Conservation (phyloP, 371 early-diverging fungal genomes). For the Mortierella sp. region DNA sequence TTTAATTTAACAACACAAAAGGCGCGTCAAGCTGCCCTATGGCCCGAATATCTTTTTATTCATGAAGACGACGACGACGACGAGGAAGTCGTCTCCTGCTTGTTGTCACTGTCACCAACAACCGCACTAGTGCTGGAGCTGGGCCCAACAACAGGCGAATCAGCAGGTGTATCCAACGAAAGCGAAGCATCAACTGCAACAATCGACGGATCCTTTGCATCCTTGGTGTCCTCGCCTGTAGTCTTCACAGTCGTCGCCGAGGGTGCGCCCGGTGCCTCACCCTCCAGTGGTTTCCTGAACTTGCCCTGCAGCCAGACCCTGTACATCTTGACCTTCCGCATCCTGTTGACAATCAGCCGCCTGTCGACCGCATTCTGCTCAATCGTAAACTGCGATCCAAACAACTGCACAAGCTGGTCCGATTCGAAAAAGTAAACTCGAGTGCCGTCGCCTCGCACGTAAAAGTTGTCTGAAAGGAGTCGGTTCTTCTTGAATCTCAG, state of each 20-base stretch:
- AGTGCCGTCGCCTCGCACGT: conserved; percentile 91
- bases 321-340: conserved; percentile 96
- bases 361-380: conserved; percentile 94
- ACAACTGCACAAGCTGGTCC: conserved; percentile 67
- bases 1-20: background rate
- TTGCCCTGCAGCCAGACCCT: conserved; percentile 98
- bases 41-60: background rate
- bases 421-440: conserved; percentile 75
- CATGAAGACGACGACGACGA: background rate
- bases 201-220: background rate
- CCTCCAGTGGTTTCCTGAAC: conserved; percentile 79
- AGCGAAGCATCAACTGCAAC: conserved; percentile 7
- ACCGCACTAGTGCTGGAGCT: background rate
- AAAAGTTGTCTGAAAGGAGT: conserved; percentile 83
- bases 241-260: conserved; percentile 27
- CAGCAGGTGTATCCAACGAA: conserved; percentile 25
- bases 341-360: conserved; percentile 95
- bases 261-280: conserved; percentile 32
- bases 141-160: conserved; percentile 14
- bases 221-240: background rate
- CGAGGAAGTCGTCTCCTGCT: background rate
- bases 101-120: background rate
- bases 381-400: conserved; percentile 72
- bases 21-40: background rate
- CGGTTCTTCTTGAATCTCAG: conserved; percentile 85